Evolutionary conservation across 2,329 filamentous ascomycete genomes (phyloP), one percentile per base, ranked within the genome.

Genomic region (Curvularia spicifera): DNA sequence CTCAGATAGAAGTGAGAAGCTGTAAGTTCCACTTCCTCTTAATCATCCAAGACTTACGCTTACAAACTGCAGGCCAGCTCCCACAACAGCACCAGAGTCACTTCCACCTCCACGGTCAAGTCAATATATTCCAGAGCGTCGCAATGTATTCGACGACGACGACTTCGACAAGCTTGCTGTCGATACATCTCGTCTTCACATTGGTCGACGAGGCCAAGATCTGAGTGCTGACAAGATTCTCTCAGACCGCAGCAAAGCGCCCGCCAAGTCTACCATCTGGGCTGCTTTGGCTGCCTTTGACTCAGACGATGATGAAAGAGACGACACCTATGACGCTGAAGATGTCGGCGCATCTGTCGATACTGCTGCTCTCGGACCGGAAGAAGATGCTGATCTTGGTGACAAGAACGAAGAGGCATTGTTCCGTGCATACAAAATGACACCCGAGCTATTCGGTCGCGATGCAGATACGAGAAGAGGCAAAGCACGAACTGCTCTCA

Each of bases 301-400:
- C 78, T 89, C 89, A 0, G 94, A 98, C 68, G 95, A 98, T 66
- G 95, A 99, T 74, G 95, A 99, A 79, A 87, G 93, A 35, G 95
- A 99, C 75, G 95, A 99, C 75, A 98, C 94, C 0, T 99, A 99
- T 73, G 95, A 99, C 69, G 87, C 89, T 1, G 91, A 88, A 49
- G 95, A 98, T 71, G 92, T 98, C 2, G 95, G 95, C 35, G 93
- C 94, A 22, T 91, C 91, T 0, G 88, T 97, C 3, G 93, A 97
- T 67, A 82, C 84, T 18, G 81, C 80, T 1, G 78, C 79, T 4
- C 75, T 80, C 2, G 81, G 75, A 44, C 71, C 79, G 46, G 82
- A 82, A 42, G 82, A 84, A 46, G 82, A 86, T n/a, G 82, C 84
- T 35, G 85, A 86, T 51, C 82, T 85, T 0, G 60, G 65, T 37